Evolutionary conservation across 306 rosid species (phyloP).

Genomic region (Trichosanthes cucumerina): DNA sequence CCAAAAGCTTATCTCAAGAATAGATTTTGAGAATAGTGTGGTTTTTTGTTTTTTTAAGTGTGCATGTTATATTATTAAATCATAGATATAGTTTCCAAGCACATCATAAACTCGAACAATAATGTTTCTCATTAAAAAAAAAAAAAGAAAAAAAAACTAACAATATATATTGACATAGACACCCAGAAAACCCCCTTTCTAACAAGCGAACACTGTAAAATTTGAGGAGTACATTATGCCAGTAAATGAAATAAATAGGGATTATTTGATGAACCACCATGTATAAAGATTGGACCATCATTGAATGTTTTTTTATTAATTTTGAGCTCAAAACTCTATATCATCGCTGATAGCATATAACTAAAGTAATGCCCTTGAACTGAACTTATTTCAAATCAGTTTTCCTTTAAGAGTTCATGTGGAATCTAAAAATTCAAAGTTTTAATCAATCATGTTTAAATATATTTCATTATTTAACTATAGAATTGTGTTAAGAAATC

Average conservation of each 20-base stretch:
- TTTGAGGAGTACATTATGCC: background rate
- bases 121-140: too few relatives aligned
- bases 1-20: background rate
- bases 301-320: background rate
- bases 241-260: background rate
- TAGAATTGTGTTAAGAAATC: background rate
- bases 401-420: background rate
- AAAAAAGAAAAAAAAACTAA: too few relatives aligned
- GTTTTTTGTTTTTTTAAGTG: background rate
- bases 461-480: background rate
- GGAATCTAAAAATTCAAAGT: background rate
- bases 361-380: background rate
- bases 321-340: background rate
- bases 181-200: background rate
- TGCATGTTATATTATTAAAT: background rate
- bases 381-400: background rate
- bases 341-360: background rate
- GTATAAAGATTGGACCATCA: background rate
- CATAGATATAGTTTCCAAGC: background rate
- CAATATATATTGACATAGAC: background rate
- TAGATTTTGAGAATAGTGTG: background rate
- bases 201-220: background rate
- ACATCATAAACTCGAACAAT: background rate
- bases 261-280: background rate
- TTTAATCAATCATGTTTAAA: background rate